These are phyloP conservation scores for Ruellia speciosa DNA, from an alignment of 305 asterid genomes.

Conservation along the genomic window DNA sequence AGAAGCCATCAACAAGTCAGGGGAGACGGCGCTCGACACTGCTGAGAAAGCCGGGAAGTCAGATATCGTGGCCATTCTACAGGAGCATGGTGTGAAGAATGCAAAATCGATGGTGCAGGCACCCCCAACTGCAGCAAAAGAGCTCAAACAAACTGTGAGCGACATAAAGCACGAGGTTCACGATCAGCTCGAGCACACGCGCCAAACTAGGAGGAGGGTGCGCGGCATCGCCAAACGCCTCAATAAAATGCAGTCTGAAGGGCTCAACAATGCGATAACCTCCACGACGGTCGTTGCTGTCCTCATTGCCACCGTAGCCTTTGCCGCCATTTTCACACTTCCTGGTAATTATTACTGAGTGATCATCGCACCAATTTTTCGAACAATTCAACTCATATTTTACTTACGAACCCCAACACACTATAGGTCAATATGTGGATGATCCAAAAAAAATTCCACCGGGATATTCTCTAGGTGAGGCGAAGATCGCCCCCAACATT, in stretches of 20 bases:
- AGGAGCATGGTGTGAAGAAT: conserved; percentile 38
- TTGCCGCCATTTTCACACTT: conserved; percentile 65
- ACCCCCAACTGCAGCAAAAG: conserved; percentile 36
- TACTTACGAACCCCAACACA: no score
- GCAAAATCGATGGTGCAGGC: conserved; percentile 37
- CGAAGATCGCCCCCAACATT: conserved; percentile 41
- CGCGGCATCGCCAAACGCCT: conserved; percentile 58
- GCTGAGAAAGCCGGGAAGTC: conserved; percentile 48
- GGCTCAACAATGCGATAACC: conserved; percentile 72
- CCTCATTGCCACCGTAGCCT: conserved; percentile 73
- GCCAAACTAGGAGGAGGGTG: conserved; percentile 49
- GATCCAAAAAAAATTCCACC: conserved; percentile 24
- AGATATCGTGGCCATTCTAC: conserved; percentile 34
- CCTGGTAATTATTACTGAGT: conserved; percentile 27
- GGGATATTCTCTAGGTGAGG: conserved; percentile 51
- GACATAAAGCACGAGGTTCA: conserved; percentile 79
- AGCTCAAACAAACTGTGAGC: conserved; percentile 67
- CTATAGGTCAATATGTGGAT: conserved; percentile 43
- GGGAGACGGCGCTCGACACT: conserved; percentile 64
- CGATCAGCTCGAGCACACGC: conserved; percentile 64
- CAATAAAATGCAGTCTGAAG: conserved; percentile 66
- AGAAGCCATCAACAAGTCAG: conserved; percentile 59
- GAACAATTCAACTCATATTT: not conserved
- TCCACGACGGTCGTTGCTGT: conserved; percentile 77
- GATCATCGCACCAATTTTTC: no score